Conservation (phyloP, 805 yeast species). For the Yarrowia phangngaensis region DNA sequence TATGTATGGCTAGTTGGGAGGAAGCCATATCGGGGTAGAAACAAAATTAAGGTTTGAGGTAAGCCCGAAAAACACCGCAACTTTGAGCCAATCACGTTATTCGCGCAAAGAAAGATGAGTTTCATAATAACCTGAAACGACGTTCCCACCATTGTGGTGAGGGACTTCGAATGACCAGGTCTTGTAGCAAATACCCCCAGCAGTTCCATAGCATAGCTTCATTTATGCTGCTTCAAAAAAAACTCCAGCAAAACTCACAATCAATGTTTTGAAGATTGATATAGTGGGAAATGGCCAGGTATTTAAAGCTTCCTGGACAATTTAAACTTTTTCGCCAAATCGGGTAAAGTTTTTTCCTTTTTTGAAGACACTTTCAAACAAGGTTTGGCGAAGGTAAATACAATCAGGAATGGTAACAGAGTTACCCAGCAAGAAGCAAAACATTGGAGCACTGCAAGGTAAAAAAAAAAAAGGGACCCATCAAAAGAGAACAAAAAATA, state of each 20-base stretch:
- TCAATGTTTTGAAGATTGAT: slow-evolving; percentile 22
- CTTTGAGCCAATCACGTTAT: slow-evolving; percentile 26
- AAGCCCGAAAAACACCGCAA: slow-evolving; percentile 27
- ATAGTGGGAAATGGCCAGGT: slow-evolving; percentile 10
- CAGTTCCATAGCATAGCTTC: too few species aligned
- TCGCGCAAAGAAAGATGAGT: slow-evolving; percentile 26
- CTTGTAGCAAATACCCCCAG: too few species aligned
- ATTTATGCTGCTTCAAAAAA: not conserved
- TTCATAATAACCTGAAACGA: too few species aligned
- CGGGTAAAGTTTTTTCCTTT: slow-evolving; percentile 25
- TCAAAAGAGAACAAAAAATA: slow-evolving; percentile 1
- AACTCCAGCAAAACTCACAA: slow-evolving; percentile 5
- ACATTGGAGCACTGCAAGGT: slow-evolving; percentile 21
- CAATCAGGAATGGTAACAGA: slow-evolving; percentile 16
- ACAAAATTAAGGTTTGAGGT: slow-evolving; percentile 17
- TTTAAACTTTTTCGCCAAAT: slow-evolving; percentile 24
- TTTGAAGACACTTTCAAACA: slow-evolving; percentile 22
- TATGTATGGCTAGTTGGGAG: slow-evolving; percentile 24
- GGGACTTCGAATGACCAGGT: too few species aligned
- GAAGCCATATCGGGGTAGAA: slow-evolving; percentile 22
- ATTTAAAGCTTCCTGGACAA: slow-evolving; percentile 6
- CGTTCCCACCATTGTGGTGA: too few species aligned
- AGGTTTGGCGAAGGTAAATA: slow-evolving; percentile 17
- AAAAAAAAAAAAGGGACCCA: slow-evolving; percentile 2
- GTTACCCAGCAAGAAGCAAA: slow-evolving; percentile 13